These are phyloP conservation scores for Pittosporum tobira DNA, from an alignment of 129 eudicot species.

Conservation along the genomic window DNA sequence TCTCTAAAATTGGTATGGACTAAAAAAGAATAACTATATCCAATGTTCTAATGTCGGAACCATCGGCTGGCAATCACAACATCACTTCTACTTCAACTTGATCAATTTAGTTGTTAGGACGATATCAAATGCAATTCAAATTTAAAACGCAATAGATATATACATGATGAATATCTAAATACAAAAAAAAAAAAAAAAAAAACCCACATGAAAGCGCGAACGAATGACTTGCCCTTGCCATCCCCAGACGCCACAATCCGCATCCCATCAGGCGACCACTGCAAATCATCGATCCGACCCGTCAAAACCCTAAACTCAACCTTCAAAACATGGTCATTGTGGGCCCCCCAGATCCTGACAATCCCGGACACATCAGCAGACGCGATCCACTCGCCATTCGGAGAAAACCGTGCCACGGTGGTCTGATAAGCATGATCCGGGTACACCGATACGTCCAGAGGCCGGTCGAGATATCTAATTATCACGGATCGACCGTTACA, in stretches of 20 bases:
- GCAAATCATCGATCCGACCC: slow-evolving; percentile 91
- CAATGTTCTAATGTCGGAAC: too few species aligned
- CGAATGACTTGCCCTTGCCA: slow-evolving; percentile 81
- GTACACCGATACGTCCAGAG: slow-evolving; percentile 60
- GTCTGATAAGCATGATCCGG: slow-evolving; percentile 88
- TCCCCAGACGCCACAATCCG: slow-evolving; percentile 93
- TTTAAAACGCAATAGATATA: too few species aligned
- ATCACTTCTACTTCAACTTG: neutral
- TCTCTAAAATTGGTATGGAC: too few species aligned
- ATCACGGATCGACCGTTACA: slow-evolving; percentile 83
- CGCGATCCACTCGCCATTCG: slow-evolving; percentile 96
- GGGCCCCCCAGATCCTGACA: slow-evolving; percentile 92
- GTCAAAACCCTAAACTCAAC: slow-evolving; percentile 78
- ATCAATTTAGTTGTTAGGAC: too few species aligned
- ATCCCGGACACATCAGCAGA: slow-evolving; percentile 87
- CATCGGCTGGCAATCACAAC: neutral
- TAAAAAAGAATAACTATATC: too few species aligned
- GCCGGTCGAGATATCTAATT: slow-evolving; percentile 62
- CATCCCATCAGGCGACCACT: slow-evolving; percentile 85
- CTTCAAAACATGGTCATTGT: slow-evolving; percentile 72
- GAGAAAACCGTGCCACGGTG: slow-evolving; percentile 87
- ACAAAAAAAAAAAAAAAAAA: slow-evolving; percentile 2
- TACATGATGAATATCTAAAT: too few species aligned
- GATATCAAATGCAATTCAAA: too few species aligned
- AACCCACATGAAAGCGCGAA: slow-evolving; percentile 88